Conservation (phyloP, 2,329 filamentous ascomycete genomes). For the Purpureocillium lavendulum region DNA sequence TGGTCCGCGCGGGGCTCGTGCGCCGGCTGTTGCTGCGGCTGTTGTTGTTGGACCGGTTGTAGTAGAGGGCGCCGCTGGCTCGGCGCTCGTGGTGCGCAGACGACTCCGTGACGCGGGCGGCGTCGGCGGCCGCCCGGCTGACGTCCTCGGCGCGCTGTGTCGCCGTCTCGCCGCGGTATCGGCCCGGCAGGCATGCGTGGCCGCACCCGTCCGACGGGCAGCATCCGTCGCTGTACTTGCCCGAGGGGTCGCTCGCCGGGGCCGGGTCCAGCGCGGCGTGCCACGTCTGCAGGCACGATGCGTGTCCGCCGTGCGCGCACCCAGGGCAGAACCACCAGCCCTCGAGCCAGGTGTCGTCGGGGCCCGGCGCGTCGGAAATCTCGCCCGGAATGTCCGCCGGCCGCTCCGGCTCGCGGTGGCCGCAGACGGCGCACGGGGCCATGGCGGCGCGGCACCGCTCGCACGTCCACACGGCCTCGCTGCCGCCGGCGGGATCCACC, state of each 20-base stretch:
- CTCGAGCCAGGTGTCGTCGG: constrained; percentile 17
- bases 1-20: not conserved
- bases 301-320: constrained; percentile 55
- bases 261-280: constrained; percentile 31
- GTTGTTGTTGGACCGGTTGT: not conserved
- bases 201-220: constrained; percentile 59
- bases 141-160: constrained; percentile 43
- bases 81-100: not conserved
- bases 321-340: constrained; percentile 58
- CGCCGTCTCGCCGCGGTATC: constrained; percentile 40
- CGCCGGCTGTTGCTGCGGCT: not conserved
- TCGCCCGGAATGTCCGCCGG: constrained; percentile 28
- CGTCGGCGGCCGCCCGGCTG: constrained; percentile 34
- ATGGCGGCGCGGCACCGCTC: constrained; percentile 44
- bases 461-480: constrained; percentile 47
- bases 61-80: no score
- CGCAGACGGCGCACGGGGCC: constrained; percentile 51
- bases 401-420: constrained; percentile 40
- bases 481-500: constrained; percentile 34
- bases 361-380: constrained; percentile 16
- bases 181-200: constrained; percentile 52
- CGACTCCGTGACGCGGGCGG: constrained; percentile 9
- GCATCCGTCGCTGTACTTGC: constrained; percentile 42
- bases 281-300: constrained; percentile 51
- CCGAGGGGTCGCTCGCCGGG: constrained; percentile 10